Base-by-base conservation (phyloP, 495 filamentous ascomycete genomes). In the Penicillium arizonense region DNA sequence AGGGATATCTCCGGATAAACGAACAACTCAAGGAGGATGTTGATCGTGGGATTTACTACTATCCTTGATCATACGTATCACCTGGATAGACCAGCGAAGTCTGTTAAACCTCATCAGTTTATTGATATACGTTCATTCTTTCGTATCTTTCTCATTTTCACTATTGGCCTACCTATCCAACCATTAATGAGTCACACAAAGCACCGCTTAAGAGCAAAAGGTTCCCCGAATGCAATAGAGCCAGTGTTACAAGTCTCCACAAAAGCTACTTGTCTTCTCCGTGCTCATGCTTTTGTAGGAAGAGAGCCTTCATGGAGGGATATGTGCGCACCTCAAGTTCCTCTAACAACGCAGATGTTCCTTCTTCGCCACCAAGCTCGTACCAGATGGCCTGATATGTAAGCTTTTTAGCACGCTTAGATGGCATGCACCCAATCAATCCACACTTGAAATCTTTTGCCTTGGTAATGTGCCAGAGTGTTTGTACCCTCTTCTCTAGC, bases 1-100 rank as follows among this genome's bases (percentile, higher is more conserved):
- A 53, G 16, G 58, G 56, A 35, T 74, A 57, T 44, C 49, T 72
- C 16, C 47, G 16, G 1, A 53, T 64, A 26, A 68, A 72, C 42
- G 32, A 56, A 40, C 64, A 51, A 10, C 43, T 77, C 33, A 63
- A 59, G 48, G 42, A 51, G 9, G 56, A 59, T 21, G 66, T 79
- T 43, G 46, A 53, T 26, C 47, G 55, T 2, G 70, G 73, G 11
- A 32, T 62, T 23, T 76, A 68, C 42, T 63, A 62, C 38, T 64
- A 54, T 51, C 55, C 55, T 42, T 48, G 18, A 42, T 20, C 7
- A 2, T 42, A 2, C 5, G 12, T 12, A n/a, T 20, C 24, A 13
- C 16, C 16, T 26, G 7, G 20, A 45, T 30, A 34, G 12, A 24
- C 24, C 11, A 8, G 24, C 24, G 3, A 26, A 26, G 24, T 4